Evolutionary conservation across 1,284 basidiomycete species (phyloP), one percentile per base, ranked within the genome.

Genomic region (Ganoderma sinense): DNA sequence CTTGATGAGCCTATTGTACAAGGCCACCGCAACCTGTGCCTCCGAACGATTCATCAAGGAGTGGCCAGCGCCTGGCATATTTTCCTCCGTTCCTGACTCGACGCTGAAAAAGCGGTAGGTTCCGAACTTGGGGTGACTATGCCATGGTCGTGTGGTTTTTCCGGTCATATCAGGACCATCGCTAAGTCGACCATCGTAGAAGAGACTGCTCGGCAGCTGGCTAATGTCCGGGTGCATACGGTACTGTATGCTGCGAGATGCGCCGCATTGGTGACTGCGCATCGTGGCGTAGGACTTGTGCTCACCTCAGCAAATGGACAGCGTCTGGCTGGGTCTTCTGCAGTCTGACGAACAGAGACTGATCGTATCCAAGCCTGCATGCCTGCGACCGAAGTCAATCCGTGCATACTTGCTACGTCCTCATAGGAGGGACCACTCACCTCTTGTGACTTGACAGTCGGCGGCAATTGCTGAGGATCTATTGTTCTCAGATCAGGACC

Each of bases 161-260:
- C 80, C 74, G 3, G 85, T 92, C 97, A 99, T 99, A 56, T 88
- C 87, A 1, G 96, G 96, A 0, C 98, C 98, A 78, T 99, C 96
- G 61, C 88, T 84, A 23, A 99, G 85, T 61, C 89, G 87, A 5
- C 91, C 90, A 65, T 92, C 83, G 80, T 99, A 99, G 83, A 99
- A 99, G 0, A 97, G 83, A 65, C 86, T 87, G 72, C 97, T 98
- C 0, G 98, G 98, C 39, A 99, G 88, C 62, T 85, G 85, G 73
- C 96, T 97, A 79, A 99, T 99, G 69, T 94, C 91, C 1, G 98
- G 97, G 80, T 99, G 97, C 98, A 99, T 99, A 78, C 98, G 97
- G 80, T 99, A 99, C 83, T 99, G 98, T 61, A 99, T 99, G 75
- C 95, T 97, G 71, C 40, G 53, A 20, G 67, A 53, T 40, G 48